Evolutionary conservation across 2,329 filamentous ascomycete genomes (phyloP), one percentile per base, ranked within the genome.

Genomic region (Rhinocladiella mackenziei): DNA sequence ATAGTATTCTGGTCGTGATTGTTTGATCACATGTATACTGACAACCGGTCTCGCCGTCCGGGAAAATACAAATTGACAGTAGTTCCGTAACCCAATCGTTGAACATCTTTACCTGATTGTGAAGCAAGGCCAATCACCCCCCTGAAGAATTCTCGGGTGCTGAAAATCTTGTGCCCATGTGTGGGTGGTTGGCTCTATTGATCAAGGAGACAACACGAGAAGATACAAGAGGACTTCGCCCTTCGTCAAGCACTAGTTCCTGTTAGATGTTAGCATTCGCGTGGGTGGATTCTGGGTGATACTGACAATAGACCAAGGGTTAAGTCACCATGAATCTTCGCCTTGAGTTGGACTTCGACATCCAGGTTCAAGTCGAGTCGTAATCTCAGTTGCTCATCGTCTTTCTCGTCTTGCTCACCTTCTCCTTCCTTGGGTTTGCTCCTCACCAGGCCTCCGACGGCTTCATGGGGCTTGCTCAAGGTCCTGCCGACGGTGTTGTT

Each of bases 241-340:
- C 20, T 41, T 39, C 14, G 29, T 53, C 50, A 50, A 42, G 46
- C 46, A 45, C 46, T 53, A 53, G 42, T 53, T 53, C 47, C 51
- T 53, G 48, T 48, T 31, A 45, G 31, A 45, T 22, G 42, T 53
- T 53, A 51, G 51, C 48, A 43, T 48, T 53, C 37, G 44, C 39
- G 18, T 23, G 28, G 22, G 17, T 40, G 32, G 26, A 20, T 29
- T 11, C 30, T 15, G 4, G 34, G 23, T 20, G 23, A 37, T 22
- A 67, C 66, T 62, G 64, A 70, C 67, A 70, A 60, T 30, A 70
- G 57, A 42, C 63, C 76, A 41, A 81, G 59, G n/a, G 78, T 80
- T 48, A 81, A 64, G 56, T 81, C 77, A 65, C 77, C 77, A 52
- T 80, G 76, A 54, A 81, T 80, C 63, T 77, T 79, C n/a, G 77